Base-by-base conservation (phyloP, 768 basidiomycete species). In the Lentinula aciculospora region DNA sequence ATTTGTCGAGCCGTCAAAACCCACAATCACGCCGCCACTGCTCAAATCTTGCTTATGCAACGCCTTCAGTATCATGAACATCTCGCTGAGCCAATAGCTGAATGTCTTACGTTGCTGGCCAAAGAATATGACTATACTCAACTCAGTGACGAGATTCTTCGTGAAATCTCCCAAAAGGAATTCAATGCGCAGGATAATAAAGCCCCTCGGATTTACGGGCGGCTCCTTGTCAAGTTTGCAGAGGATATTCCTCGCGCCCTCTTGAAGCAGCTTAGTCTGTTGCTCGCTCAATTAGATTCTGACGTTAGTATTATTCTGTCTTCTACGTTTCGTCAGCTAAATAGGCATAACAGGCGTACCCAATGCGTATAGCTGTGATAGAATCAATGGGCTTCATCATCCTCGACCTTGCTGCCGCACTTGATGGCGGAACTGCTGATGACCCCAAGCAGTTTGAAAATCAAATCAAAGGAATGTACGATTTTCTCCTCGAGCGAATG, bases 31-130 rank as follows among this genome's bases (percentile, higher is more conserved):
- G 77, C 82, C 1, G 82, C 89, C 60, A 85, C 86, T 21, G 91
- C 92, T 0, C 94, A 96, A 66, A 95, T 90, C 60, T 83, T 81
- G 60, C 91, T 99, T 71, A 89, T 96, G 72, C 94, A 97, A 67
- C 85, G 83, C 47, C 76, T 99, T 13, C 94, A 95, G 60, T 96
- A 95, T 70, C 92, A 86, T 63, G 97, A 99, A 63, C 96, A 98
- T 66, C 81, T 97, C 21, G 84, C 92, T 0, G 96, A 98, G 65
- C 87, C 89, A 1, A 89, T 98, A 85, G 96, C 97, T 0, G 96
- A 98, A 63, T 85, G 90, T 47, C 78, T 98, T 25, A 79, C 84
- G 31, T 74, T 86, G 49, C 81, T 97, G 15, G 82, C 88, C 7
- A 86, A 86, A 57, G 89, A 96, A 56, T 98, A 89, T 65, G 95